These are phyloP conservation scores for Corymbia citriodora DNA, from an alignment of 441 rosid species.

Conservation along the genomic window DNA sequence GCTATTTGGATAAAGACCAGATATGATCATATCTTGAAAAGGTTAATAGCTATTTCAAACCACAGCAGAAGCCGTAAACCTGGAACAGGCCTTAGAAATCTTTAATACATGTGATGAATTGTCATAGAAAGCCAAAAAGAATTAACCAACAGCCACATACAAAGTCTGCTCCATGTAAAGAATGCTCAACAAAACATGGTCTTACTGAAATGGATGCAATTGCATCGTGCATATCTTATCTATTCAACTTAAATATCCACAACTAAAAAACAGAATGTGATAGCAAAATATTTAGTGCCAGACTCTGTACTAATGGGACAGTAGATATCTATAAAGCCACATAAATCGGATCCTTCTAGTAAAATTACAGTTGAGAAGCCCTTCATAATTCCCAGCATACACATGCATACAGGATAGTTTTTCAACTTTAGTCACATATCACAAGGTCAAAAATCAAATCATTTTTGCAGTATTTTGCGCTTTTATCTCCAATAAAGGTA, in stretches of 20 bases:
- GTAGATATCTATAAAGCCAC: neutral
- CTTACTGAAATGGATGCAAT: neutral
- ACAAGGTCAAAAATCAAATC: neutral
- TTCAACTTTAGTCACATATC: neutral
- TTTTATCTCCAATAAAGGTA: neutral
- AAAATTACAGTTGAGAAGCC: neutral
- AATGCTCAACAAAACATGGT: neutral
- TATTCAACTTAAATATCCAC: neutral
- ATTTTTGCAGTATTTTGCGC: neutral
- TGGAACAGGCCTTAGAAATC: neutral
- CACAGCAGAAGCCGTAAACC: neutral
- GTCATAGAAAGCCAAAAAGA: neutral
- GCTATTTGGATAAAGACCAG: neutral
- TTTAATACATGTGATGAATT: neutral
- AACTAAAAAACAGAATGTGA: neutral
- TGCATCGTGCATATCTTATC: neutral
- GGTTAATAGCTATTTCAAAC: neutral
- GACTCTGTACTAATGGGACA: neutral
- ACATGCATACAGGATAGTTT: neutral
- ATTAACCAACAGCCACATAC: neutral
- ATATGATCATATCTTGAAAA: neutral
- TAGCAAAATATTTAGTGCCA: neutral
- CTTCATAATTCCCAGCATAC: neutral
- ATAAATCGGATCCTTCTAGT: neutral
- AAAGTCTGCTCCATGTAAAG: neutral